Percentiles rank a stretch among this genome's conserved stretches.
phyloP scores from a whole-genome alignment of 768 basidiomycete genomes.

The Cyclocybe aegerita region DNA sequence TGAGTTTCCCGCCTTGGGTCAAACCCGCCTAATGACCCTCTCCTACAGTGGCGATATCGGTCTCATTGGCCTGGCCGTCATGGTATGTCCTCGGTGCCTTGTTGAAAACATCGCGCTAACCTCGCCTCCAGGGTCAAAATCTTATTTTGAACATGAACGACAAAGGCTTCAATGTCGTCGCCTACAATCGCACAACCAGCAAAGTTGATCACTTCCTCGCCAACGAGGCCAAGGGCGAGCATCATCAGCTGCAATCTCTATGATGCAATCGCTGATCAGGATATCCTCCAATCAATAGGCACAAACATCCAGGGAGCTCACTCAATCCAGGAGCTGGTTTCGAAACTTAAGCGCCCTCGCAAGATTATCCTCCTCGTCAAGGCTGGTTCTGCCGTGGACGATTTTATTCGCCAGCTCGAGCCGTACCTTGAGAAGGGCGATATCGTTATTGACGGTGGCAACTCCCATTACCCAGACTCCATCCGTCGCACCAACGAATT shows the following conservation, averaged over 20 bases:
- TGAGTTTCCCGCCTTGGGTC: conserved; percentile 15
- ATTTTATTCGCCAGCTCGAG: conserved; percentile 87
- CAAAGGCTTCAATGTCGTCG: conserved; percentile 97
- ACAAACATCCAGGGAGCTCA: conserved; percentile 95
- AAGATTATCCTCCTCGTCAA: conserved; percentile 99
- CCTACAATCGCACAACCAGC: conserved; percentile 94
- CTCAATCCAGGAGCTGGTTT: conserved; percentile 85
- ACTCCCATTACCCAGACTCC: conserved; percentile 98
- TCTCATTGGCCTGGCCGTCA: conserved; percentile 98
- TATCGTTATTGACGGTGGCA: conserved; percentile 99
- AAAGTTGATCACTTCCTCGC: conserved; percentile 96
- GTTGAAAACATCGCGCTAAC: conserved; percentile 12
- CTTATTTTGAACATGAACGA: conserved; percentile 99
- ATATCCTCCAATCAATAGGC: conserved; percentile 46
- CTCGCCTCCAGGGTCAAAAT: conserved; percentile 78
- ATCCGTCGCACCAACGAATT: conserved; percentile 93
- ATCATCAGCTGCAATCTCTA: conserved; percentile 15
- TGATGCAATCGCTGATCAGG: conserved; percentile 9
- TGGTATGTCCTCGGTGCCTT: conserved; percentile 57
- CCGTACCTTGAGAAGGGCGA: conserved; percentile 93
- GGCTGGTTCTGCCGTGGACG: conserved; percentile 94
- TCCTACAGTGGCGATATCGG: conserved; percentile 87
- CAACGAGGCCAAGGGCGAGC: conserved; percentile 95
- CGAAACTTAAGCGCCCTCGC: conserved; percentile 93
- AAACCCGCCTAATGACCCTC: conserved; percentile 14